Conservation (phyloP, 495 filamentous ascomycete species). For the Massariosphaeria phaeospora region DNA sequence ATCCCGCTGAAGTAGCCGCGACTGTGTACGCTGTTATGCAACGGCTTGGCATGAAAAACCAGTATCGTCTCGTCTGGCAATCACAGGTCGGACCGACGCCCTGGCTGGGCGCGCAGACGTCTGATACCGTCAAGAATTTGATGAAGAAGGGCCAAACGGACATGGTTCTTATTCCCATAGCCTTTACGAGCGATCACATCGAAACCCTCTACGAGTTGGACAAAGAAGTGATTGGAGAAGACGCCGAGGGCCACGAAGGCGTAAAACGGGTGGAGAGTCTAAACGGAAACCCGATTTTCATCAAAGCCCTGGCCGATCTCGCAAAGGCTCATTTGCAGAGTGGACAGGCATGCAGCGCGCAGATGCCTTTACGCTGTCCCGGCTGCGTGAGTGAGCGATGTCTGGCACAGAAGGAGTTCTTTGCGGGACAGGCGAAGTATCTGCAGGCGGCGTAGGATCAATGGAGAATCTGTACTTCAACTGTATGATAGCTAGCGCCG, state of each 20-base stretch:
- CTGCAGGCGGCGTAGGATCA: conserved; percentile 2
- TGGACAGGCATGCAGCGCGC: conserved; percentile 62
- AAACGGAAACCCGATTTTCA: conserved; percentile 89
- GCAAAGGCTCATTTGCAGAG: conserved; percentile 72
- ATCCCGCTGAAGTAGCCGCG: conserved; percentile 95
- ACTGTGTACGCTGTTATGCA: conserved; percentile 97
- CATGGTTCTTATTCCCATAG: conserved; percentile 87
- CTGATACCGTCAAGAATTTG: conserved; percentile 78
- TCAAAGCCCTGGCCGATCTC: conserved; percentile 81
- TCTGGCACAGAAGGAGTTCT: conserved; percentile 86
- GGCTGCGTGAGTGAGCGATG: conserved; percentile 90
- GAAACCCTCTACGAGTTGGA: conserved; percentile 96
- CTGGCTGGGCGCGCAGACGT: conserved; percentile 94
- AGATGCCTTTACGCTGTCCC: conserved; percentile 91
- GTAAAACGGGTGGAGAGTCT: conserved; percentile 90
- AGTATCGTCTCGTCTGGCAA: conserved; percentile 94
- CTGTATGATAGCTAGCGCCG: too few relatives aligned
- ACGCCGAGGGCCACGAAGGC: conserved; percentile 61
- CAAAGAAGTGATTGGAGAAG: conserved; percentile 86
- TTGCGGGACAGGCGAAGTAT: conserved; percentile 42
- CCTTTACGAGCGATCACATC: conserved; percentile 97
- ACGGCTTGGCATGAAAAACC: conserved; percentile 75
- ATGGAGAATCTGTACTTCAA: too few relatives aligned
- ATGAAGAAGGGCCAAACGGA: conserved; percentile 88
- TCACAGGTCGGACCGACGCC: conserved; percentile 93